Base-by-base conservation (phyloP, 441 rosid species). In the Pelargonium citronellum region DNA sequence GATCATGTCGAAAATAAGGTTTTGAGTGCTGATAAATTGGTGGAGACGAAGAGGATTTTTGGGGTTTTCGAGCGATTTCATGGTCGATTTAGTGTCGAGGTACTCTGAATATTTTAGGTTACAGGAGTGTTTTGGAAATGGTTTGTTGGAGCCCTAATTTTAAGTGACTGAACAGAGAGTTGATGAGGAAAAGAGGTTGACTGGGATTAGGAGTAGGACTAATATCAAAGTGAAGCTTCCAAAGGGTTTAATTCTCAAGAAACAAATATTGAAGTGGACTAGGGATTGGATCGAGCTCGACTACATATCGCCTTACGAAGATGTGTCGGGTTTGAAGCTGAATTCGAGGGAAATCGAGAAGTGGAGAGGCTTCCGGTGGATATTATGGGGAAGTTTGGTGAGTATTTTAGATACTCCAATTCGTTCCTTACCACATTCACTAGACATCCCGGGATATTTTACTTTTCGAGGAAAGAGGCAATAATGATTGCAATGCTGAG, bases 261-360 rank as follows among this genome's bases (percentile, higher is more conserved):
- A 91, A 78, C 94, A 91, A 79, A 94, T 91, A 96, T 86, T 91
- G 71, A 95, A 94, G 60, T 94, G 97, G 97, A 81, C 80, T 43
- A 85, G 96, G 76, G 95, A 90, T 73, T 91, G 97, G 97, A 69
- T 85, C 68, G 97, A 94, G 81, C 78, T 85, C 27, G 95, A 91
- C 58, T 94, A 94, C 69, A 74, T 87, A 64, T 90, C 96, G 12
- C 96, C 94, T 0, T 91, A 90, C 67, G 82, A 75, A 44, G 94
- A 91, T 43, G 90, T 77, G 5, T 86, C 89, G 1, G 86, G 74
- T 65, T 76, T 91, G 76, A 85, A 87, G 66, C 96, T 86, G 81
- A 79, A 94, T 49, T 90, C 92, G 0, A 73, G 65, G 1, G 91
- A 94, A 76, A 87, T 91, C 95, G 99, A 94, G 90, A 94, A 89